Evolutionary conservation across 2,329 filamentous ascomycete species (phyloP), one percentile per base, ranked within the genome.

Genomic region (Thielaviopsis euricoi): DNA sequence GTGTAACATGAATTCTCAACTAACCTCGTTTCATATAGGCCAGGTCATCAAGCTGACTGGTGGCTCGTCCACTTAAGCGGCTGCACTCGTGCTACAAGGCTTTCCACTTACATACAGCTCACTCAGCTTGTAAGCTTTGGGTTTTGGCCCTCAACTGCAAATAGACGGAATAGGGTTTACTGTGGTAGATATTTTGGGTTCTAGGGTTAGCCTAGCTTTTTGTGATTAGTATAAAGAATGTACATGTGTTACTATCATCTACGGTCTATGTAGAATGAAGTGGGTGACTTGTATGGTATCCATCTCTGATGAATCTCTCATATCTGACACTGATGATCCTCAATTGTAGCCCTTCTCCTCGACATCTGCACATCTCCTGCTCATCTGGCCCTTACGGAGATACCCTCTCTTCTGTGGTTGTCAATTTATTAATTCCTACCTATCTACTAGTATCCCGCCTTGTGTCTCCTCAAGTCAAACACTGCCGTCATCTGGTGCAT

Each of bases 401-500:
- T n/a, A n/a, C n/a, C n/a, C n/a, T n/a, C n/a, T n/a, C n/a, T n/a
- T n/a, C 15, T 52, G 33, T 53, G 37, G 52, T 15, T 53, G 19
- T n/a, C 13, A 25, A 53, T 53, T 6, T 19, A 29, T 53, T 25
- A 29, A 37, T 53, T 15, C 17, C 33, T 53, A 53, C 22, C 21
- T 53, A 53, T 9, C 21, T 17, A 23, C 40, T 19, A 33, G 51
- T 56, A 61, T 23, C 55, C 53, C 46, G 54, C 40, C 13, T 67
- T 66, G 6, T 67, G 66, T 57, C 68, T 71, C 60, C 68, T 66
- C 56, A 71, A 67, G 54, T 67, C 69, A 57, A 74, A 66, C 21
- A 72, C 66, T 53, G 75, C 72, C 26, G 74, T 66, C 1, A 71
- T 73, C 12, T 71, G 69, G 10, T 70, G 70, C 43, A 77, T 66